Base-by-base conservation (phyloP, 2,329 filamentous ascomycete species). In the Diaporthe ampelina region DNA sequence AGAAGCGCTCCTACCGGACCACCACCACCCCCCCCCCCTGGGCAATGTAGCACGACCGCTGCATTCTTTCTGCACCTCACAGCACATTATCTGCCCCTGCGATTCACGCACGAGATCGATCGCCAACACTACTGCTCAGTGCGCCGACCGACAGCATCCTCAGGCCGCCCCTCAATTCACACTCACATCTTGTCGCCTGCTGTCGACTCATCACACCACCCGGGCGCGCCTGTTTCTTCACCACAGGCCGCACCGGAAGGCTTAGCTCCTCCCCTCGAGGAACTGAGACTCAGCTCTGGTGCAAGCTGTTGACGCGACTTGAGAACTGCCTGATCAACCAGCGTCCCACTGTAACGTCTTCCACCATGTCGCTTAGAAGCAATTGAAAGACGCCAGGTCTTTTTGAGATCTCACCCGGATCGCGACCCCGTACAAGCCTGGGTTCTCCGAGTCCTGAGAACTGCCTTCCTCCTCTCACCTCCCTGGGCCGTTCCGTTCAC, bases 281-380 rank as follows among this genome's bases (percentile, higher is more conserved):
- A 29, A 15, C 21, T 6, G 21, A 6, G 43, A 19, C 24, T 40
- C 24, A 15, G 17, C 35, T 57, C 29, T 48, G 37, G 50, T 48
- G 48, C 26, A 21, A 69, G 52, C 57, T 45, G 24, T 45, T 63
- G 54, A 63, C 57, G 58, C 67, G 43, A 35, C 68, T 48, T 61
- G 40, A n/a, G 32, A 61, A 50, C 54, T 43, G 43, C 19, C 59
- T 32, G 52, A 71, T 65, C 26, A n/a, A 32, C 68, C 50, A 72
- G 71, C 73, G 71, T 72, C 63, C 54, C 37, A 26, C 59, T 54
- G 35, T 70, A 59, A 69, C 63, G 35, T 57, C 54, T 37, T 71
- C 73, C 73, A 77, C 75, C 65, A 77, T 77, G 76, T 71, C 71
- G 75, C 71, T 74, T 40, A 72, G 29, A 73, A 76, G 58, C 73